Conservation (phyloP, 176 grass and related monocot species). For the Calamus simplicifolius region DNA sequence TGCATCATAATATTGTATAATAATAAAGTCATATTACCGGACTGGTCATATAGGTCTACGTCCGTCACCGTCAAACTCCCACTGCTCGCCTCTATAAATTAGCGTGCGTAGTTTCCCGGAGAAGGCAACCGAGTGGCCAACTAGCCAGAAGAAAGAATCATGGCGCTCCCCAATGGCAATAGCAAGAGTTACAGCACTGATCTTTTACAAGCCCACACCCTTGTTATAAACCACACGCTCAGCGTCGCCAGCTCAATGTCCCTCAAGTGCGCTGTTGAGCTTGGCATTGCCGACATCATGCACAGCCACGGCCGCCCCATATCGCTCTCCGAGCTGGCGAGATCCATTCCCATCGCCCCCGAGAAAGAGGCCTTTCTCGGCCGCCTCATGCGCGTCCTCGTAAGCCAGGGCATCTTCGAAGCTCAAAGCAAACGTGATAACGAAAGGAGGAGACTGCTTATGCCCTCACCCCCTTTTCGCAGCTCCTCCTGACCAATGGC, state of each 20-base stretch:
- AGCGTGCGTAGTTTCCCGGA: too few species aligned
- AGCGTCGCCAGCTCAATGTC: not conserved
- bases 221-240: not conserved
- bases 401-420: slow-evolving; percentile 17
- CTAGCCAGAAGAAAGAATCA: too few species aligned
- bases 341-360: slow-evolving; percentile 20
- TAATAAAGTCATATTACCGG: too few species aligned
- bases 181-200: too few species aligned
- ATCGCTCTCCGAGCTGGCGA: slow-evolving; percentile 13
- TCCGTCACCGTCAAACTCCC: too few species aligned
- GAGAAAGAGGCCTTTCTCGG: slow-evolving; percentile 11
- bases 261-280: slow-evolving; percentile 8
- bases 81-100: too few species aligned
- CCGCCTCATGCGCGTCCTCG: slow-evolving; percentile 17
- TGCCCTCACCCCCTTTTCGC: slow-evolving; percentile 20
- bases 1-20: too few species aligned
- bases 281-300: slow-evolving; percentile 4
- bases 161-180: too few species aligned
- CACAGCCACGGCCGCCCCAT: slow-evolving; percentile 19
- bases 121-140: too few species aligned
- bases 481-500: not conserved
- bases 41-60: too few species aligned
- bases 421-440: not conserved
- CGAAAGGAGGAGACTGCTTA: not conserved
- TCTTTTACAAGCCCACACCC: not conserved